Evolutionary conservation across 768 basidiomycete species (phyloP), one percentile per base, ranked within the genome.

Genomic region (Boletus pseudopeckii): DNA sequence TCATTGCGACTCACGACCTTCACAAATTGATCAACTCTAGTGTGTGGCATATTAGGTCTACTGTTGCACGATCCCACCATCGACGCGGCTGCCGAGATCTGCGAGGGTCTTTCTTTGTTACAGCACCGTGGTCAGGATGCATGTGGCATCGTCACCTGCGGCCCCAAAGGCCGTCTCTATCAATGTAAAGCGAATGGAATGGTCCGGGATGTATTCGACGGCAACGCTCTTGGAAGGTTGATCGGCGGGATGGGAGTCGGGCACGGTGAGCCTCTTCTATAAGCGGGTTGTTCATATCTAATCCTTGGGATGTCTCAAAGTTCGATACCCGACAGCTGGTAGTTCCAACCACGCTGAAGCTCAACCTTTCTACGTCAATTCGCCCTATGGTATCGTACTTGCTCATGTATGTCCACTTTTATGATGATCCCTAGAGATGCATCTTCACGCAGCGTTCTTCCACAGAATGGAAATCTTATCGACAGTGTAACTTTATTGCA

Each of bases 181-280:
- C 97, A 99, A 69, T 95, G 93, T 79, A 99, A 99, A 73, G 92
- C 93, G 26, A 99, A 98, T 66, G 97, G 97, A 41, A 98, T 99
- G 97, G 96, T 99, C 62, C 81, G 95, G 48, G 97, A 99, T 66
- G 88, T 98, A 55, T 93, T 98, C 71, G 95, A 98, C 69, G 77
- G 81, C 34, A 81, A 79, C 63, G 81, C 88, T 4, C 75, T 98
- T 52, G 78, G 82, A 39, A 84, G 83, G 55, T 73, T 99, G 56
- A 78, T 89, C 57, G 97, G 97, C 6, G 85, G 89, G 42, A 99
- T 99, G 97, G 97, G 97, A 51, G 84, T 99, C 49, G 97, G 97
- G 0, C 97, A 99, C 71, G 95, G 96, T 96, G 62, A 58, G 80
- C 64, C 18, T 33, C 36, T 28, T 36, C 18, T 28, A 48, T 22